A percentile compares a stretch with the other conserved stretches of the same genome.
phyloP scores from a whole-genome alignment of 2,329 filamentous ascomycete species.

The Colletotrichum musicola region DNA sequence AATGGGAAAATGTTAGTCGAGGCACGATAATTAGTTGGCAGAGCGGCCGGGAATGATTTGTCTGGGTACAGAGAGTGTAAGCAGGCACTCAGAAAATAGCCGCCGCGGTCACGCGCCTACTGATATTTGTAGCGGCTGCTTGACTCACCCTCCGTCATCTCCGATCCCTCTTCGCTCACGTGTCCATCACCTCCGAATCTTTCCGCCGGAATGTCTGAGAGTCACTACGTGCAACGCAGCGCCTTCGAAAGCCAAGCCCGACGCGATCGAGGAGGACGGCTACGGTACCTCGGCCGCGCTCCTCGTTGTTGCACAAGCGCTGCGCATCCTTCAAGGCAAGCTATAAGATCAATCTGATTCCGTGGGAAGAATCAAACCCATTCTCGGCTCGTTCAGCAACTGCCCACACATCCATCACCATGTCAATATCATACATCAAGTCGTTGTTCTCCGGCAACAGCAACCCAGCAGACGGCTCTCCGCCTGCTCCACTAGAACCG shows the following conservation, averaged over 20 bases:
- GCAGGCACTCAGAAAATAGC: too few relatives aligned
- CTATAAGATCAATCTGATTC: neutral
- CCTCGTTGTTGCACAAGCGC: constrained; percentile 1
- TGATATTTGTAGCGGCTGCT: neutral
- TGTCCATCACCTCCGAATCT: constrained; percentile 7
- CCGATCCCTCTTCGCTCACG: neutral
- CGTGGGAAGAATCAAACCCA: too few relatives aligned
- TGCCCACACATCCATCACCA: neutral
- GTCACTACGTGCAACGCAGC: neutral
- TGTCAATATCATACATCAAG: constrained; percentile 19
- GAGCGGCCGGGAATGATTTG: too few relatives aligned
- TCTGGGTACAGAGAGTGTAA: too few relatives aligned
- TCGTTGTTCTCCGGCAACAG: constrained; percentile 17
- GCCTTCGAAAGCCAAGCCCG: neutral
- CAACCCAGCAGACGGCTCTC: neutral
- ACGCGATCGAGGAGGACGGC: neutral
- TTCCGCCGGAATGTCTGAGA: constrained; percentile 1
- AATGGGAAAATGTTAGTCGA: too few relatives aligned
- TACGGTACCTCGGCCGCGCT: neutral
- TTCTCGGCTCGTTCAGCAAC: neutral
- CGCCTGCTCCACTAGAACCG: constrained; percentile 4
- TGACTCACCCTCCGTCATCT: constrained; percentile 8
- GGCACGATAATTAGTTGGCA: too few relatives aligned
- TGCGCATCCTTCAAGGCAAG: neutral
- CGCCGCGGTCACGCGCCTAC: too few relatives aligned